Base-by-base conservation (phyloP, 2,329 filamentous ascomycete genomes). In the Juglanconis oblonga region DNA sequence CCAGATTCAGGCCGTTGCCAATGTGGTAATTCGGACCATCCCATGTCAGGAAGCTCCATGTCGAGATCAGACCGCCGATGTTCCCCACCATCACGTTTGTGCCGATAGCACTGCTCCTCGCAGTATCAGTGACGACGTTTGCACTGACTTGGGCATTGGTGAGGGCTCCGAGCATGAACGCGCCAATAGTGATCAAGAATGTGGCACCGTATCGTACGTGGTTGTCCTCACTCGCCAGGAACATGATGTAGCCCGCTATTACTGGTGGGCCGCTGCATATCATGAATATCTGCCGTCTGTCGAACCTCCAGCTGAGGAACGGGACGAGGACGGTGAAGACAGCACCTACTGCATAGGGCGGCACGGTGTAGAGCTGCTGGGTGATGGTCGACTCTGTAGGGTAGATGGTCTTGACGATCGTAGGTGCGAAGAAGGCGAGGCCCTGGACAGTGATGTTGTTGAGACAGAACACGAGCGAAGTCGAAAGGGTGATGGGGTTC, bases 381-480 rank as follows among this genome's bases (percentile, higher is more conserved):
- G 79, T 81, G 13, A 91, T 76, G 2, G 85, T 80, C 9, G 75
- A 77, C 59, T 76, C 75, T 1, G 79, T 67, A 0, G 85, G 84
- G 67, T 90, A 91, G 65, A 91, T 90, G 5, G 82, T 87, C 51
- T 72, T 74, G 60, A 91, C 86, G 58, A 91, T 90, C 0, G 87
- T 90, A 0, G 88, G 87, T 0, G 81, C 75, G 71, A 90, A 90
- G 77, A 90, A 89, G 1, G 85, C 85, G 4, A 91, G 76, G 3
- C 87, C 87, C 67, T 90, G 86, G 2, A 90, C 87, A 0, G 87
- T 90, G 68, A 91, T 83, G 72, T 88, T 89, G 77, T 87, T 79
- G 58, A 88, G 78, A 0, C 87, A 73, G 73, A 88, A 88, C 65
- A 87, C 80, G 64, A 86, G 74, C 0, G 83, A 71, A 0, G 81